Conservation (phyloP, 768 basidiomycete species). For the Suillus subaureus region DNA sequence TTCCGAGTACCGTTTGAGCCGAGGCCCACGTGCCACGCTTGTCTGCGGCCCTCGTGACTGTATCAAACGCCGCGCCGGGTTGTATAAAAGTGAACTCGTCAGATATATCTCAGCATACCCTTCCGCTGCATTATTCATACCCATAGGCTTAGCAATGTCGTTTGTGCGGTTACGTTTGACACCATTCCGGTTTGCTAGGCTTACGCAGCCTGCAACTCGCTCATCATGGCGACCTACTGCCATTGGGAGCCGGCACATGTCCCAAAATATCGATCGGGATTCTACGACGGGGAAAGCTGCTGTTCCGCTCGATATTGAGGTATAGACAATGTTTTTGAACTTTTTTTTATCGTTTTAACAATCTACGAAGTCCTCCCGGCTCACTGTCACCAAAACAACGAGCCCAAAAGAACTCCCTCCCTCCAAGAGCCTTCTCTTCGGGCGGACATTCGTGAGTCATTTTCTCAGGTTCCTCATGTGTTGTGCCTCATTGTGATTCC, state of each 20-base stretch:
- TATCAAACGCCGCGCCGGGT: constrained; percentile 1
- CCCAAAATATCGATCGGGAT: constrained; percentile 29
- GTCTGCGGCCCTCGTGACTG: not conserved
- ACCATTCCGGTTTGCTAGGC: constrained; percentile 16
- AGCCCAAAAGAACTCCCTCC: constrained; percentile 66
- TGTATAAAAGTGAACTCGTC: constrained; percentile 27
- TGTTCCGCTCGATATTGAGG: constrained; percentile 55
- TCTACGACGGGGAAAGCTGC: constrained; percentile 53
- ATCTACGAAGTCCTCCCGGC: constrained; percentile 47
- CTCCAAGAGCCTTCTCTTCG: constrained; percentile 74
- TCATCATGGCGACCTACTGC: constrained; percentile 18
- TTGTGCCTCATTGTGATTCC: constrained; percentile 14
- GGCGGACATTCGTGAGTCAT: constrained; percentile 74
- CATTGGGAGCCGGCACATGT: constrained; percentile 14
- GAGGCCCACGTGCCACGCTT: not conserved
- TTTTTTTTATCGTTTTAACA: not conserved
- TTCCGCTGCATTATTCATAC: constrained; percentile 6
- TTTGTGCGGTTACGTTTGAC: constrained; percentile 14
- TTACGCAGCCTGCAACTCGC: constrained; percentile 2
- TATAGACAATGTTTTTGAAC: constrained; percentile 19
- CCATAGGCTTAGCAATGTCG: constrained; percentile 22
- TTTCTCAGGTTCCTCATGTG: constrained; percentile 10
- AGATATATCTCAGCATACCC: constrained; percentile 1
- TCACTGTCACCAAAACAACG: constrained; percentile 49
- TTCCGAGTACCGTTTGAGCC: too few relatives aligned